phyloP scores from a whole-genome alignment of 1,139 yeast genomes.

The Saccharomyces hybrid region DNA sequence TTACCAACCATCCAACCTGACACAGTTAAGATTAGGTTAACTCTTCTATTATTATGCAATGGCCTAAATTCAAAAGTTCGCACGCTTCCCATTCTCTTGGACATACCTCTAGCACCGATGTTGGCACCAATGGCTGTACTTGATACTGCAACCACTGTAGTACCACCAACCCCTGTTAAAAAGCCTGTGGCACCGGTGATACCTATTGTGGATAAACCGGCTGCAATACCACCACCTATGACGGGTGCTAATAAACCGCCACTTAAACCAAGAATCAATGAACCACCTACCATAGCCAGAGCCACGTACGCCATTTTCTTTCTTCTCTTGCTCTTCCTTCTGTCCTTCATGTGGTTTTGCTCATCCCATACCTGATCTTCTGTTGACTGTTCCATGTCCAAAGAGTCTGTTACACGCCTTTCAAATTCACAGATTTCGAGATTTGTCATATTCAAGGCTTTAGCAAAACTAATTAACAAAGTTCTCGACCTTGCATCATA shows the following conservation, averaged over 20 bases:
- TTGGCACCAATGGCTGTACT: constrained; percentile 88
- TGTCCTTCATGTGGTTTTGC: constrained; percentile 55
- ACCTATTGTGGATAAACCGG: constrained; percentile 92
- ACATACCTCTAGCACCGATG: constrained; percentile 82
- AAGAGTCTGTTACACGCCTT: constrained; percentile 77
- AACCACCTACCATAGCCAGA: constrained; percentile 94
- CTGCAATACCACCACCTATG: constrained; percentile 96
- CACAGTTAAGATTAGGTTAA: constrained; percentile 81
- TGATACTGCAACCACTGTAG: constrained; percentile 86
- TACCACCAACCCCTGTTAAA: constrained; percentile 94
- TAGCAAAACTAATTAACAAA: constrained; percentile 58
- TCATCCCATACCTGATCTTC: constrained; percentile 75
- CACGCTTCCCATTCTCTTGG: constrained; percentile 82
- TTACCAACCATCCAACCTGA: constrained; percentile 98
- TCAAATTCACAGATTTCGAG: constrained; percentile 84
- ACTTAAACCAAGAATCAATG: constrained; percentile 84
- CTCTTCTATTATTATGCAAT: constrained; percentile 80
- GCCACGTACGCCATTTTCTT: constrained; percentile 83
- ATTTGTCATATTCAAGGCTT: constrained; percentile 45
- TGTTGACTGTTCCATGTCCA: constrained; percentile 72
- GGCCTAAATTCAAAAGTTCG: constrained; percentile 91
- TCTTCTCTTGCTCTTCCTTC: constrained; percentile 56
- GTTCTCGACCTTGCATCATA: constrained; percentile 88
- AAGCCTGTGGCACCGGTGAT: constrained; percentile 87
- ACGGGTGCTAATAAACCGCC: constrained; percentile 96